Evolutionary conservation across 768 basidiomycete species (phyloP).

Genomic region (Cubamyces lactineus): DNA sequence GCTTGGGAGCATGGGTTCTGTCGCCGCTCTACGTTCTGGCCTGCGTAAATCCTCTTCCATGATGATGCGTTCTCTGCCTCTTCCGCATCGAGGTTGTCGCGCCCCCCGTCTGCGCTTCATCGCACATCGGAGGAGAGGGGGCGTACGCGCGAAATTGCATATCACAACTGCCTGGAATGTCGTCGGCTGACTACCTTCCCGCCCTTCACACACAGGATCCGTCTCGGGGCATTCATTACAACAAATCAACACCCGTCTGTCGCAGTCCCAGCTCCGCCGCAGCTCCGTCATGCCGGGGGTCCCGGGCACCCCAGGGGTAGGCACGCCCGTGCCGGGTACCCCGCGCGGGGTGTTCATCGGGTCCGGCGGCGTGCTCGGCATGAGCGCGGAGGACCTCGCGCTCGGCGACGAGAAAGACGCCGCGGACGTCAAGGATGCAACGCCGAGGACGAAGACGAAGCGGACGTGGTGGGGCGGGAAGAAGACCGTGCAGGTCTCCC

Average conservation of each 20-base stretch:
- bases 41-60: constrained; percentile 19
- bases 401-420: constrained; percentile 22
- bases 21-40: constrained; percentile 3
- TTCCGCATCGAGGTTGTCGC: not conserved
- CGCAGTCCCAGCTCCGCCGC: constrained; percentile 18
- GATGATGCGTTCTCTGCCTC: not conserved
- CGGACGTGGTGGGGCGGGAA: constrained; percentile 65
- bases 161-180: too few relatives aligned
- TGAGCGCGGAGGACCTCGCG: constrained; percentile 30
- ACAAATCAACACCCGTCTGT: constrained; percentile 29
- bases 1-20: not conserved
- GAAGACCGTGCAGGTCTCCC: constrained; percentile 41
- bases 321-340: constrained; percentile 29
- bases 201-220: constrained; percentile 30
- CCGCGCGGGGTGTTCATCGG: constrained; percentile 32
- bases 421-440: constrained; percentile 22
- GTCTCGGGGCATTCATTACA: constrained; percentile 43
- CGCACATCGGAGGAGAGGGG: too few relatives aligned
- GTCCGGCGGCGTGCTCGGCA: constrained; percentile 24
- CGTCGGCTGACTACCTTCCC: too few relatives aligned
- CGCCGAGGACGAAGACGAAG: constrained; percentile 27
- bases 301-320: constrained; percentile 29
- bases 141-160: too few relatives aligned
- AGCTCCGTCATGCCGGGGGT: constrained; percentile 22
- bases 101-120: not conserved